phyloP scores from a whole-genome alignment of 176 grass and related monocot genomes.

The Bromus sterilis region DNA sequence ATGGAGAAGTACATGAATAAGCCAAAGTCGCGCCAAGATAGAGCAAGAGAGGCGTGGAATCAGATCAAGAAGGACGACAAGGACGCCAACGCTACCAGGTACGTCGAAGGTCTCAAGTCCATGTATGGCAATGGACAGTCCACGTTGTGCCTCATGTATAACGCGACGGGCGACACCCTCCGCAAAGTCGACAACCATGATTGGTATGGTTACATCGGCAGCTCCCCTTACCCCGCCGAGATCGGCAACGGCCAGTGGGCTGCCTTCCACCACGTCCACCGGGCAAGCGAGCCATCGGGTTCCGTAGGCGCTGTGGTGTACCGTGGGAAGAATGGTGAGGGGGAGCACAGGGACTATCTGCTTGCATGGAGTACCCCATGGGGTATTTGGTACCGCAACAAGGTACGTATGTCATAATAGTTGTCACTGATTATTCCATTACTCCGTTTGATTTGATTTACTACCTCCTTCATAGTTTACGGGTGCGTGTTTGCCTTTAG shows the following conservation, averaged over 20 bases:
- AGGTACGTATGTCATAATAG: too few species aligned
- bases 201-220: not conserved
- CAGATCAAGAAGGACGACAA: too few species aligned
- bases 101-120: too few species aligned
- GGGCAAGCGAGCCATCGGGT: not conserved
- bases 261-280: not conserved
- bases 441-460: too few species aligned
- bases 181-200: not conserved
- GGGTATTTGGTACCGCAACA: not conserved
- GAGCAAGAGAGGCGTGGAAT: too few species aligned
- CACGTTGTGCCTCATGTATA: not conserved
- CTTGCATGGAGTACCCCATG: not conserved
- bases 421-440: too few species aligned
- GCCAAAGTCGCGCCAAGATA: too few species aligned
- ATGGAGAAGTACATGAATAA: too few species aligned
- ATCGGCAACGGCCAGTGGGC: conserved; percentile 6
- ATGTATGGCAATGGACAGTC: too few species aligned
- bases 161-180: not conserved
- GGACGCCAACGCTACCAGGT: too few species aligned
- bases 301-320: not conserved
- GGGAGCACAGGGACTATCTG: not conserved
- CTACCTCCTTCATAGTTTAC: too few species aligned
- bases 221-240: not conserved
- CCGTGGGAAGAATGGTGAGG: not conserved
- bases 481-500: too few species aligned